Evolutionary conservation across 345 rosid species (phyloP), one percentile per base, ranked within the genome.

Genomic region (Brassica cretica): DNA sequence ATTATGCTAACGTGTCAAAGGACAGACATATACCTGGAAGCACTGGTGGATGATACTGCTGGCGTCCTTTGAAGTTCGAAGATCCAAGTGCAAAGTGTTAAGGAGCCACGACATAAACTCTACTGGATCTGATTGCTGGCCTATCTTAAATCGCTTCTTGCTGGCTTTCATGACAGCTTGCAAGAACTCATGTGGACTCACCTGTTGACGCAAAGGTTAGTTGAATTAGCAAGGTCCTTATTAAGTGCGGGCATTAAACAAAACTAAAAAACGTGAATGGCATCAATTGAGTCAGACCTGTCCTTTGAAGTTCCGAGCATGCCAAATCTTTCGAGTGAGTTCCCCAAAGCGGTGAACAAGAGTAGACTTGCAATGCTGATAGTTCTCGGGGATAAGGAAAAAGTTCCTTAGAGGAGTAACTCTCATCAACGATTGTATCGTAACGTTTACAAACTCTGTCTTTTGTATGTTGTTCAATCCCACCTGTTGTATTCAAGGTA

Each of bases 71-170:
- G 89, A 81, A 72, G 84, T 78, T 78, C 83, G 86, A 79, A 91
- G 96, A 77, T 93, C 88, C 14, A 79, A 73, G 76, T 95, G 99
- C 85, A 95, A 65, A 71, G 93, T 90, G 80, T 93, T 91, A 33
- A 95, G 94, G 84, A 95, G 97, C 99, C 99, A 95, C 53, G 97
- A 84, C 88, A 95, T 91, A 77, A 93, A 95, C 77, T 95, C 98
- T 39, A 95, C 93, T 7, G 99, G 99, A 73, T 95, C 98, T 64
- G 98, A 93, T 83, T 90, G 98, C 41, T 74, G 87, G 27, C 98
- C 99, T 63, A 93, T 95, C 63, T 93, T 89, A 75, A 93, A 95
- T 37, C 87, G 78, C 73, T 95, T 95, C 78, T 88, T 89, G 73
- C 97, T 95, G 41, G 90, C 92, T 87, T 93, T 91, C 99, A 91